These are phyloP conservation scores for Pachyrhizus erosus DNA, from an alignment of 306 rosid genomes.

Conservation along the genomic window DNA sequence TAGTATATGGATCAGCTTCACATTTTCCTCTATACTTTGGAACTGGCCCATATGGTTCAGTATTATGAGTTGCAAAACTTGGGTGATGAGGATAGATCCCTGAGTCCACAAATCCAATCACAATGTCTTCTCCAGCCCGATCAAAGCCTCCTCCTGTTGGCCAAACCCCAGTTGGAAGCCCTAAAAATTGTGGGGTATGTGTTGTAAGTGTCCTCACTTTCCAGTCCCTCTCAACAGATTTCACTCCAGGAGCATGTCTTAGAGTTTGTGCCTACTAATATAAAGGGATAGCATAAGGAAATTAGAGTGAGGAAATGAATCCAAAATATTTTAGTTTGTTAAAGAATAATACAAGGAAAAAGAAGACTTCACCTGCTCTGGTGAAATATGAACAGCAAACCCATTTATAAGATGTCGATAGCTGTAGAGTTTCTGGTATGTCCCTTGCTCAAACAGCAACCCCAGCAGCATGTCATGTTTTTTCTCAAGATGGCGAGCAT, in stretches of 20 bases:
- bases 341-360: conserved; percentile 38
- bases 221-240: conserved; percentile 93
- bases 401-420: conserved; percentile 97
- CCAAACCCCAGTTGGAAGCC: conserved; percentile 99
- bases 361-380: conserved; percentile 85
- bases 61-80: conserved; percentile 71
- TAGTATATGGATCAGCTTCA: conserved; percentile 87
- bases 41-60: conserved; percentile 86
- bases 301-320: conserved; percentile 47
- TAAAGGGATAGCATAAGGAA: conserved; percentile 52
- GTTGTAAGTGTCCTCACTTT: conserved; percentile 92
- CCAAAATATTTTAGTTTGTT: conserved; percentile 2
- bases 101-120: conserved; percentile 96
- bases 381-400: conserved; percentile 90
- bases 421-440: conserved; percentile 86
- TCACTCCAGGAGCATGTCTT: conserved; percentile 86
- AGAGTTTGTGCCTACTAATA: conserved; percentile 97
- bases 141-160: conserved; percentile 99
- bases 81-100: conserved; percentile 96
- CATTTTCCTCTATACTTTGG: conserved; percentile 92
- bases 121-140: conserved; percentile 96
- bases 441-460: conserved; percentile 80
- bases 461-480: conserved; percentile 96
- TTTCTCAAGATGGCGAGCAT: conserved; percentile 87
- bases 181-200: conserved; percentile 98